These are phyloP conservation scores for Erythrophleum ivorense DNA, from an alignment of 331 rosid species.

Conservation along the genomic window DNA sequence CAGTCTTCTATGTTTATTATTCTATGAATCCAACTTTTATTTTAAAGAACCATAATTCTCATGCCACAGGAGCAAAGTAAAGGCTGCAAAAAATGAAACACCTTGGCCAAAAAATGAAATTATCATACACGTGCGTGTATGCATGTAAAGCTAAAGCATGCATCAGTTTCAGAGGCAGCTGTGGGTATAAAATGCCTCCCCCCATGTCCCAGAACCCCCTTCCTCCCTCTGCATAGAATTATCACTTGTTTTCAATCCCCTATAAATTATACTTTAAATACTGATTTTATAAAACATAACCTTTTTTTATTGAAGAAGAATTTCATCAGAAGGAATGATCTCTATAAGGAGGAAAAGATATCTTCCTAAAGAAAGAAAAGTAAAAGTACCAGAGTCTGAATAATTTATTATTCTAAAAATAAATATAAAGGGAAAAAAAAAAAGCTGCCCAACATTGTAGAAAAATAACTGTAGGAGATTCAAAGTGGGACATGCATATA, in stretches of 20 bases:
- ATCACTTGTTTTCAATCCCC: background rate
- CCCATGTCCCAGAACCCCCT: conserved; percentile 13
- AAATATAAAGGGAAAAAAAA: too few species aligned
- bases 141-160: conserved; percentile 10
- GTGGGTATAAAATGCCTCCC: conserved; percentile 15
- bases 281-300: too few species aligned
- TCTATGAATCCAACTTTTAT: conserved; percentile 18
- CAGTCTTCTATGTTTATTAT: conserved; percentile 7
- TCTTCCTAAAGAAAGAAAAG: background rate
- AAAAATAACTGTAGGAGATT: too few species aligned
- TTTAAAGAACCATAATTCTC: conserved; percentile 30
- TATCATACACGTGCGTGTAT: background rate
- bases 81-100: background rate
- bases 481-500: too few species aligned
- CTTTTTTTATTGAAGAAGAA: background rate
- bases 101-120: background rate
- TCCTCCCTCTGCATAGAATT: background rate
- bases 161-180: conserved; percentile 21
- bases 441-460: too few species aligned
- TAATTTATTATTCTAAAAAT: too few species aligned
- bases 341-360: background rate
- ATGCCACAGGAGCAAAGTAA: conserved; percentile 16
- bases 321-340: background rate
- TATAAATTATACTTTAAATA: too few species aligned
- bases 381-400: background rate